Conservation (phyloP, 2,329 filamentous ascomycete species). For the Aspergillus fructus region DNA sequence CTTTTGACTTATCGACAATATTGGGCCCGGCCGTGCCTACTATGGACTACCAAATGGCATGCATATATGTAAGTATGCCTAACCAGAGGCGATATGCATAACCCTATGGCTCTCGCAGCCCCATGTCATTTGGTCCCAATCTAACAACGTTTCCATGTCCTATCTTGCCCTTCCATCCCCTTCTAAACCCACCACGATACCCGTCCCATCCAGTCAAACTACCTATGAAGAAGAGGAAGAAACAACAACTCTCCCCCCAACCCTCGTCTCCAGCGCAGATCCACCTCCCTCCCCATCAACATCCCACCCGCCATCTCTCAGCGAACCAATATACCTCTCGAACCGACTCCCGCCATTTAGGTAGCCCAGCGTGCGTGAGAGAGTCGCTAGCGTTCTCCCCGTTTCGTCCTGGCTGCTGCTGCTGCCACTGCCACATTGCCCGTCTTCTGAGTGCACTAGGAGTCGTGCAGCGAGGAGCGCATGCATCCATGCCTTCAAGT, state of each 20-base stretch:
- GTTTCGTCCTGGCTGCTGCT: neutral
- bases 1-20: neutral
- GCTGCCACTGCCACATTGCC: neutral
- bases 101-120: too few species aligned
- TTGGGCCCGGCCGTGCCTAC: too few species aligned
- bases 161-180: too few species aligned
- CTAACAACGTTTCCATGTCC: too few species aligned
- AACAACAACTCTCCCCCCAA: slow-evolving; percentile 43
- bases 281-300: slow-evolving; percentile 47
- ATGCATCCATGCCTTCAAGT: slow-evolving; percentile 64
- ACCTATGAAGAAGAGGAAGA: neutral
- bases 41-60: too few species aligned
- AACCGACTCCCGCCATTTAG: slow-evolving; percentile 45
- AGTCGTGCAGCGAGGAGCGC: slow-evolving; percentile 51
- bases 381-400: slow-evolving; percentile 15
- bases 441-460: slow-evolving; percentile 6
- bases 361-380: slow-evolving; percentile 45
- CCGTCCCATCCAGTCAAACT: too few species aligned
- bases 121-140: too few species aligned
- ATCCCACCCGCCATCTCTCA: slow-evolving; percentile 64
- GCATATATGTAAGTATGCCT: too few species aligned
- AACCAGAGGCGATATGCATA: too few species aligned
- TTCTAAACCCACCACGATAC: too few species aligned
- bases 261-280: slow-evolving; percentile 63
- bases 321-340: slow-evolving; percentile 40